These are phyloP conservation scores for Gossypium sturtianum DNA, from an alignment of 345 rosid genomes.

Conservation along the genomic window DNA sequence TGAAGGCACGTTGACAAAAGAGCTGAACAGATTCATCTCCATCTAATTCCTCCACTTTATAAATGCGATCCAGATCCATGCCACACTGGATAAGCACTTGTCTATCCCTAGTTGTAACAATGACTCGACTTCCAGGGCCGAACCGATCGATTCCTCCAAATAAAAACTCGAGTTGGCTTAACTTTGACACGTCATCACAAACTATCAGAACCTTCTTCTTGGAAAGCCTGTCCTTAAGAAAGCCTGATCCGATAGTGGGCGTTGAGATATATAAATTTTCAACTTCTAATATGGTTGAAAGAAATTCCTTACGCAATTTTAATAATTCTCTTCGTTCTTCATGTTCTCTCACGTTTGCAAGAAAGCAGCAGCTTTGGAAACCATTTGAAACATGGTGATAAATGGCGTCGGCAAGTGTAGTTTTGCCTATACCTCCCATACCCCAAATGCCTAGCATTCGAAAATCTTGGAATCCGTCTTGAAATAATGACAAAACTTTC, in stretches of 20 bases:
- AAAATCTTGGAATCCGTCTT: not conserved
- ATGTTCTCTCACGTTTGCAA: not conserved
- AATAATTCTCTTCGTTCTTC: no score
- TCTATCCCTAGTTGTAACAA: not conserved
- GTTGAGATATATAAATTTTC: no score
- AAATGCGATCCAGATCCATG: not conserved
- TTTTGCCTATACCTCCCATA: slow-evolving; percentile 41
- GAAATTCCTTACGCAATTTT: no score
- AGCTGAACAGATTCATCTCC: slow-evolving; percentile 26
- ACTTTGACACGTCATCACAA: not conserved
- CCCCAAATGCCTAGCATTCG: slow-evolving; percentile 38
- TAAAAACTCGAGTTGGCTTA: not conserved
- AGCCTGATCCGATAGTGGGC: no score
- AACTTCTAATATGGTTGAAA: no score
- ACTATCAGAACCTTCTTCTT: no score
- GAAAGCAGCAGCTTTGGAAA: no score
- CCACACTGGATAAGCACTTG: not conserved
- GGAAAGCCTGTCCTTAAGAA: no score
- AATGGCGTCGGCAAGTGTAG: no score
- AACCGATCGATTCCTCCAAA: not conserved
- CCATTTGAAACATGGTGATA: no score
- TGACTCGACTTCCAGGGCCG: not conserved
- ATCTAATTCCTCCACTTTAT: slow-evolving; percentile 8
- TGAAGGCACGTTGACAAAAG: slow-evolving; percentile 21
- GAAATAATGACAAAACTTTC: not conserved